These are phyloP conservation scores for Fusarium bulbicola DNA, from an alignment of 2,329 filamentous ascomycete genomes.

Conservation along the genomic window DNA sequence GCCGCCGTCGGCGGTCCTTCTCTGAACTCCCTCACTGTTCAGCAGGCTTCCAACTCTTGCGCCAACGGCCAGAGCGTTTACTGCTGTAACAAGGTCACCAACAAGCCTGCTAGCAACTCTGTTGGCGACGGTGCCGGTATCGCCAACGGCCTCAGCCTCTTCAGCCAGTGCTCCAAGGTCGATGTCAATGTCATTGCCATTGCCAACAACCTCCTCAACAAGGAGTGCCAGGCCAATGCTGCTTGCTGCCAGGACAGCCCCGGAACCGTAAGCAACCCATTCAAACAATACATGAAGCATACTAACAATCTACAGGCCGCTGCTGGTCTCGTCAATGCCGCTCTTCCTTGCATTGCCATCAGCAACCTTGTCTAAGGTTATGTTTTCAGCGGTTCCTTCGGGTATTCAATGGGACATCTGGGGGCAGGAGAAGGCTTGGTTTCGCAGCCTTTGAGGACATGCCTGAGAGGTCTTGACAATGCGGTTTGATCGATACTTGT, in stretches of 20 bases:
- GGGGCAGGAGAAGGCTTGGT: not conserved
- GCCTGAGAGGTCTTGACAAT: not conserved
- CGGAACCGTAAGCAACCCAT: not conserved
- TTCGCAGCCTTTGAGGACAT: not conserved
- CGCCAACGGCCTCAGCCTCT: not conserved
- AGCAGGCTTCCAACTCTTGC: not conserved
- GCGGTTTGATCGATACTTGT: not conserved
- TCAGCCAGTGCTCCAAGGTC: not conserved
- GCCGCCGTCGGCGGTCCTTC: not conserved
- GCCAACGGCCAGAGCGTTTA: not conserved
- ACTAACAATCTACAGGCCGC: not conserved
- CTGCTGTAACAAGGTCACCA: conserved; percentile 2
- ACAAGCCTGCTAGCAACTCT: not conserved
- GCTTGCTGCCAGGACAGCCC: conserved; percentile 10
- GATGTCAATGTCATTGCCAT: not conserved
- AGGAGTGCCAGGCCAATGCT: not conserved
- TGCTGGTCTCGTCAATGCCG: not conserved
- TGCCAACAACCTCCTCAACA: not conserved
- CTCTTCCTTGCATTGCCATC: not conserved
- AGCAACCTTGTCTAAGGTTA: conserved; percentile 1
- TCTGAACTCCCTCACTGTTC: not conserved
- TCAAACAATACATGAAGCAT: rapidly evolving
- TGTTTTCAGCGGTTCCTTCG: not conserved
- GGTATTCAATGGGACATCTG: not conserved
- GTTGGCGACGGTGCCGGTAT: not conserved